A percentile compares a stretch with the other conserved stretches of the same genome.
These are phyloP conservation scores for Chytriomyces sp. DNA, from an alignment of 192 early-diverging fungal genomes.

Conservation along the genomic window DNA sequence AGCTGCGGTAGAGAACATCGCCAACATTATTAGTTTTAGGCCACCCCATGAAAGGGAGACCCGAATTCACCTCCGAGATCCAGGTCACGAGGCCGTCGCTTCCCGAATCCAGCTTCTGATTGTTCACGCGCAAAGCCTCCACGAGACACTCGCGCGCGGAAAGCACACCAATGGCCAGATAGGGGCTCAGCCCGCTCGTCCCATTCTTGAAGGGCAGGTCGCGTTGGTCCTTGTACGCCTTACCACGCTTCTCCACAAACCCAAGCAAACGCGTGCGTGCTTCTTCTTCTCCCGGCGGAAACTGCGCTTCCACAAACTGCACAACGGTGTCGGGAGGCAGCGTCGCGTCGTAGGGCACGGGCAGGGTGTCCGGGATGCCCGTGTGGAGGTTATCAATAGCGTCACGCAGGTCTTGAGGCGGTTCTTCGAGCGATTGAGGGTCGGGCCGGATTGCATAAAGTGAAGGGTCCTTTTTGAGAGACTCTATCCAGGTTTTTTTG, in stretches of 20 bases:
- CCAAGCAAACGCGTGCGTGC: conserved; percentile 43
- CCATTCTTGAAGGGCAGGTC: conserved; percentile 41
- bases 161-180: conserved; percentile 56
- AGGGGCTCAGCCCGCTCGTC: conserved; percentile 45
- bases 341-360: not conserved
- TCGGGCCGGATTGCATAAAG: not conserved
- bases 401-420: not conserved
- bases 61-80: conserved; percentile 60
- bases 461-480: not conserved
- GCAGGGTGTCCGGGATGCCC: not conserved
- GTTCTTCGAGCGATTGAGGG: not conserved
- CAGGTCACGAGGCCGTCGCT: conserved; percentile 54
- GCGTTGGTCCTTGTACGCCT: conserved; percentile 49
- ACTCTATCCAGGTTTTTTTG: conserved; percentile 37
- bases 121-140: conserved; percentile 51
- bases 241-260: conserved; percentile 38
- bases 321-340: not conserved
- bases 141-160: conserved; percentile 54
- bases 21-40: not conserved
- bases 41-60: conserved; percentile 21
- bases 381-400: not conserved
- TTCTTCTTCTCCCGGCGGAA: conserved; percentile 57
- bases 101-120: conserved; percentile 52
- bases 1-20: conserved; percentile 27
- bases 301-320: conserved; percentile 16